These are phyloP conservation scores for Penicillium sp. DNA, from an alignment of 2,329 filamentous ascomycete genomes.

Conservation along the genomic window DNA sequence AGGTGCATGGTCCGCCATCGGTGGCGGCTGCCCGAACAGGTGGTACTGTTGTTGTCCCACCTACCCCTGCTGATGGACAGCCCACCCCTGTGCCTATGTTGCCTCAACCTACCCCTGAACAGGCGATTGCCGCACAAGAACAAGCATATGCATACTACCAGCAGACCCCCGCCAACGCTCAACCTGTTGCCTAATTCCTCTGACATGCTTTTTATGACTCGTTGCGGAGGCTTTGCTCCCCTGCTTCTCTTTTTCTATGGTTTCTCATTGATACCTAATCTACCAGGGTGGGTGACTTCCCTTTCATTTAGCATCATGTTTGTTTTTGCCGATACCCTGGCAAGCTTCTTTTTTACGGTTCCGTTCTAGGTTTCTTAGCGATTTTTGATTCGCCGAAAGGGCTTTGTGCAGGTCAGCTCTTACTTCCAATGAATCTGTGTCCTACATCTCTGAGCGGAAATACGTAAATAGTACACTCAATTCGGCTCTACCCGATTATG, in stretches of 20 bases:
- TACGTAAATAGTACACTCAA: background rate
- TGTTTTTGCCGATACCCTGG: constrained; percentile 5
- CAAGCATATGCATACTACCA: constrained; percentile 33
- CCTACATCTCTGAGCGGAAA: background rate
- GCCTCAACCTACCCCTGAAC: constrained; percentile 8
- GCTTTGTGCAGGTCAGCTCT: background rate
- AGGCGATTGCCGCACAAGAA: constrained; percentile 19
- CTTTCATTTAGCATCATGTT: constrained; percentile 22
- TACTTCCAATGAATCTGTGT: constrained; percentile 8
- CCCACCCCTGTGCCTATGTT: constrained; percentile 4
- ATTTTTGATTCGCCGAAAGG: constrained; percentile 19
- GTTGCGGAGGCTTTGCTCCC: background rate
- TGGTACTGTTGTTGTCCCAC: constrained; percentile 17
- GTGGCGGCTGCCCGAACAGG: constrained; percentile 36
- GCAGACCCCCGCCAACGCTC: constrained; percentile 30
- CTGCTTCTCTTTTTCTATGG: background rate
- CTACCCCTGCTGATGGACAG: constrained; percentile 5
- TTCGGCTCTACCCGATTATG: background rate
- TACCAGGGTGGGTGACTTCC: constrained; percentile 19
- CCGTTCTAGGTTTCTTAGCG: constrained; percentile 26
- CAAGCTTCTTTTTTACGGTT: constrained; percentile 13
- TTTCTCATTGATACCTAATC: constrained; percentile 16
- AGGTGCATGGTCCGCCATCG: constrained; percentile 70
- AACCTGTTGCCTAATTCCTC: constrained; percentile 11
- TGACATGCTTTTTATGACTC: constrained; percentile 12